phyloP scores from a whole-genome alignment of 2,329 filamentous ascomycete species.

The Colletotrichum noveboracense region DNA sequence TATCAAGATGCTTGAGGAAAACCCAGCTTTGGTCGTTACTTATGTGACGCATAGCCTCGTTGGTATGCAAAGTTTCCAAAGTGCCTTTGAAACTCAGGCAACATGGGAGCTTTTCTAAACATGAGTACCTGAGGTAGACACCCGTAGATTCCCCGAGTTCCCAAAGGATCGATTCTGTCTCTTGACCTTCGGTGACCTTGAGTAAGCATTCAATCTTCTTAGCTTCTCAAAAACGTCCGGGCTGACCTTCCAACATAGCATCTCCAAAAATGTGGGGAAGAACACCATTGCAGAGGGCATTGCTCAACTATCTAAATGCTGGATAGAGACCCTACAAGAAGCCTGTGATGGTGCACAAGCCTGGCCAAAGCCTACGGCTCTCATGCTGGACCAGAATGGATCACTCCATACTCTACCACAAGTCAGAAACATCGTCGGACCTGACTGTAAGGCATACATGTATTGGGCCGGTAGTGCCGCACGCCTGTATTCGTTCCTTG shows the following conservation, averaged over 20 bases:
- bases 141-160: not conserved
- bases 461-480: not conserved
- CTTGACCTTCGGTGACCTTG: not conserved
- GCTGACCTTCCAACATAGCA: not conserved
- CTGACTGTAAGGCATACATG: not conserved
- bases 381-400: not conserved
- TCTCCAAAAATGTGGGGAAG: not conserved
- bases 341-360: not conserved
- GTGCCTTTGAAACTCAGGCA: not conserved
- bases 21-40: not conserved
- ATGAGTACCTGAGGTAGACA: not conserved
- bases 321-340: not conserved
- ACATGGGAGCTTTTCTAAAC: not conserved
- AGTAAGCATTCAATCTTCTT: not conserved
- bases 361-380: not conserved
- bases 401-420: not conserved
- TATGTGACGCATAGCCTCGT: not conserved
- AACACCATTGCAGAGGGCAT: not conserved
- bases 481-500: not conserved
- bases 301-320: not conserved
- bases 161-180: not conserved
- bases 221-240: not conserved
- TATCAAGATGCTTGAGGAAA: not conserved
- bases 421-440: not conserved
- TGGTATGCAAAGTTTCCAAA: not conserved